Base-by-base conservation (phyloP, 1,284 basidiomycete species). In the Xerocomus amazonicus region DNA sequence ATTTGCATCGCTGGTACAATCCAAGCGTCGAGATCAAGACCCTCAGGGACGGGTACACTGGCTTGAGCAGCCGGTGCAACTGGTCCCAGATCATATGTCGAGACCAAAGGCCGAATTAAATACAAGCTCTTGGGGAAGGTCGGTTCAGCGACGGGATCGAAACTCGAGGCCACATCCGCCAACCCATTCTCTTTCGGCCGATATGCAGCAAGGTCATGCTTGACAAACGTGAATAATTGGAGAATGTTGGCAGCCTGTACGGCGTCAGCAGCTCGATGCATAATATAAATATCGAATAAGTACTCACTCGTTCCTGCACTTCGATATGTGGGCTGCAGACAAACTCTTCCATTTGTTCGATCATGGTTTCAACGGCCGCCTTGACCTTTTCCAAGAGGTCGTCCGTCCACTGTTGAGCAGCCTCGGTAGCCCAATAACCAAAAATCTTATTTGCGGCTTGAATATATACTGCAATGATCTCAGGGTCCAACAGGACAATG, bases 401-500 rank as follows among this genome's bases (percentile, higher is more conserved):
- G 32, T 84, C 79, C 45, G 81, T 78, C 94, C 95, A 98, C 17
- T 75, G 68, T 31, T 81, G 73, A 0, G 91, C 86, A 13, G 89
- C 71, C 32, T 85, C 80, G 0, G 87, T 81, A 3, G 87, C 79
- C 86, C 92, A 96, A 49, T 76, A 75, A 8, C 90, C 92, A 62
- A 94, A 96, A 16, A 97, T 79, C 69, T 98, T 98, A 53, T 84
- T 78, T 1, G 83, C 80, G 28, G 90, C 83, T 63, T 95, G 92
- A 29, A 98, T 73, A 58, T 90, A 94, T 2, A 90, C 77, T 0
- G 87, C 75, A 35, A 89, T 76, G 23, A 81, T 84, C 14, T 83
- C 79, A 0, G 87, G 70, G 0, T 81, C 63, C 9, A 87, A 74
- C n/a, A 68, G 70, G 14, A 70, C 69, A 35, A 80, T 76, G 28